Evolutionary conservation across 495 filamentous ascomycete genomes (phyloP).

Genomic region (Hypoxylon intermedium): DNA sequence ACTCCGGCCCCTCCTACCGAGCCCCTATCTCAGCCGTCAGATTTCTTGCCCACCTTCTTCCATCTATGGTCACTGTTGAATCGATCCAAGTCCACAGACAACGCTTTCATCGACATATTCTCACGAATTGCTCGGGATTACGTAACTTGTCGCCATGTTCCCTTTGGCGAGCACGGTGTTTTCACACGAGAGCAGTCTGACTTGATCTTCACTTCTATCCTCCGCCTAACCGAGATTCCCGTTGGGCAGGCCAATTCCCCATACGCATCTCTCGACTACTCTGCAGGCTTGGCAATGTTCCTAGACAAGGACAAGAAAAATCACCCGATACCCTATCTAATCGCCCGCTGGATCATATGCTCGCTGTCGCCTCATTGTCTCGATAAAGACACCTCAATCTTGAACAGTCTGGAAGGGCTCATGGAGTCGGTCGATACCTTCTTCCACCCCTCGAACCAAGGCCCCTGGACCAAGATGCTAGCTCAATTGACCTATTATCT

Average conservation of each 20-base stretch:
- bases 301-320: slow-evolving; percentile 92
- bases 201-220: slow-evolving; percentile 88
- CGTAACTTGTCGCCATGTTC: slow-evolving; percentile 72
- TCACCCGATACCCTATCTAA: slow-evolving; percentile 87
- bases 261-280: slow-evolving; percentile 85
- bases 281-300: slow-evolving; percentile 79
- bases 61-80: slow-evolving; percentile 95
- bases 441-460: slow-evolving; percentile 97
- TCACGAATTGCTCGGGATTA: slow-evolving; percentile 87
- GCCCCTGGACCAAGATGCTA: slow-evolving; percentile 87
- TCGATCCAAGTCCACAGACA: slow-evolving; percentile 85
- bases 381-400: slow-evolving; percentile 75
- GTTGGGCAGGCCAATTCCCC: slow-evolving; percentile 95
- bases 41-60: slow-evolving; percentile 89
- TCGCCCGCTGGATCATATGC: slow-evolving; percentile 95
- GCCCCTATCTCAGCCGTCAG: slow-evolving; percentile 75
- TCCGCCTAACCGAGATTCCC: slow-evolving; percentile 91
- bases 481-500: slow-evolving; percentile 92
- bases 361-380: slow-evolving; percentile 88
- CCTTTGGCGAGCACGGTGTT: slow-evolving; percentile 86
- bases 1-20: slow-evolving; percentile 74
- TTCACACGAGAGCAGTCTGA: slow-evolving; percentile 92
- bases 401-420: slow-evolving; percentile 87
- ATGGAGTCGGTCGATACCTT: slow-evolving; percentile 98
- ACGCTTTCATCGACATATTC: slow-evolving; percentile 85